Base-by-base conservation (phyloP, 2,329 filamentous ascomycete genomes). In the Ascochyta clinopodiicola region DNA sequence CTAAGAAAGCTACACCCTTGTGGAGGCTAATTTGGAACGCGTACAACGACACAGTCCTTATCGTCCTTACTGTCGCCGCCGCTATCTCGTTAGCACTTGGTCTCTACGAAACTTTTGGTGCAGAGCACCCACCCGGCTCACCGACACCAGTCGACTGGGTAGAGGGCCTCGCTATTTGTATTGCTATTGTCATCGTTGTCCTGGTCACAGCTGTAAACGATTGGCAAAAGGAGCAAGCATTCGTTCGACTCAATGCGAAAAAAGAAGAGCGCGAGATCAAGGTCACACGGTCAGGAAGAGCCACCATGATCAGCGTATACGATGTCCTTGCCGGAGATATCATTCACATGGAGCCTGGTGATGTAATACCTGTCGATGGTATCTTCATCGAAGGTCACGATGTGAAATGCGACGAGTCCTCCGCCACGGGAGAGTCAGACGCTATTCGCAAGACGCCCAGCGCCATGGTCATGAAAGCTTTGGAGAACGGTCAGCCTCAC, bases 21-120 rank as follows among this genome's bases (percentile, higher is more conserved):
- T 79, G 85, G 64, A 79, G 77, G 54, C 69, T 90, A 7, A 80
- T 87, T 55, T 91, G 88, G 88, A 83, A 83, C 58, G 87, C 88
- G 2, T 90, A 89, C 72, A 88, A 90, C 62, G 89, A 91, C 74
- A 89, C 88, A 61, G 86, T 91, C 32, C 82, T 92, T 35, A 87
- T 91, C 35, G 76, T 91, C 6, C 77, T 91, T 56, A 88, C 87
- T 0, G 80, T 86, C 32, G 88, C 88, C 9, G 89, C 88, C 1
- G 78, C 87, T 10, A 81, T 91, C 10, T 91, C 88, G 0, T 75
- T 91, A 7, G 86, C 85, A 8, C 78, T 92, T 10, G 88, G 89
- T 9, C 77, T 92, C 2, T 92, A 91, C 64, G 83, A 89, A 69
- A 85, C 86, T 0, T 80, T 88, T 13, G 81, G 82, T 19, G 64